These are phyloP conservation scores for Penicillium fuscoglaucum DNA, from an alignment of 2,329 filamentous ascomycete genomes.

Conservation along the genomic window DNA sequence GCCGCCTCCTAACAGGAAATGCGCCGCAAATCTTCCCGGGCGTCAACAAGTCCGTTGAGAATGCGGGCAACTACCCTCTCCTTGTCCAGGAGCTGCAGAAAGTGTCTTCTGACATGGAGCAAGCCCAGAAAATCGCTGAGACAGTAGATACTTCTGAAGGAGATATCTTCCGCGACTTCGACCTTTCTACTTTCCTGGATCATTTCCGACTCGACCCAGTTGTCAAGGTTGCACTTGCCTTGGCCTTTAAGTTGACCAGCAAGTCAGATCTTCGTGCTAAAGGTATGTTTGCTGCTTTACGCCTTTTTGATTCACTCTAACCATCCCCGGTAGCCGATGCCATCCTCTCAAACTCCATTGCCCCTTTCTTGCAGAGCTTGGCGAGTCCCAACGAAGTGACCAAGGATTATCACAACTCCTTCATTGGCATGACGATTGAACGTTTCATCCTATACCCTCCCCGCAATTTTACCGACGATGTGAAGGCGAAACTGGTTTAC, in stretches of 20 bases:
- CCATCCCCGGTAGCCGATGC: slow-evolving; percentile 67
- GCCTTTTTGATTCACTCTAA: not conserved
- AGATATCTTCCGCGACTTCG: slow-evolving; percentile 93
- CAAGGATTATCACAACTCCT: slow-evolving; percentile 66
- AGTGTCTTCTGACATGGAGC: slow-evolving; percentile 74
- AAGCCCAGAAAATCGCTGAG: slow-evolving; percentile 89
- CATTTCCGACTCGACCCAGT: slow-evolving; percentile 92
- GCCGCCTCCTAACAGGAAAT: slow-evolving; percentile 87
- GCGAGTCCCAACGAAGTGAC: slow-evolving; percentile 63
- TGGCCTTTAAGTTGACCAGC: slow-evolving; percentile 82
- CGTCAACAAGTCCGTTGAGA: slow-evolving; percentile 69
- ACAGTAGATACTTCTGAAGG: slow-evolving; percentile 87
- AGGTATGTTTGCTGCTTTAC: slow-evolving; percentile 57
- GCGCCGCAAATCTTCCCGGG: slow-evolving; percentile 86
- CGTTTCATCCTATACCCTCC: slow-evolving; percentile 85
- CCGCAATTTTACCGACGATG: slow-evolving; percentile 77
- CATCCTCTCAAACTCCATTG: slow-evolving; percentile 79
- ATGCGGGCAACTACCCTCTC: slow-evolving; percentile 79
- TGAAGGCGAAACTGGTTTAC: slow-evolving; percentile 64
- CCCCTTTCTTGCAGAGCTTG: slow-evolving; percentile 74
- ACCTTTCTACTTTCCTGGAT: slow-evolving; percentile 91
- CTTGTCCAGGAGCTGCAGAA: slow-evolving; percentile 83
- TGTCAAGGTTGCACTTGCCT: slow-evolving; percentile 80
- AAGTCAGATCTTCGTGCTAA: slow-evolving; percentile 83
- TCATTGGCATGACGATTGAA: slow-evolving; percentile 79